Conservation (phyloP, 2,329 filamentous ascomycete genomes). For the Talaromyces pinophilus region DNA sequence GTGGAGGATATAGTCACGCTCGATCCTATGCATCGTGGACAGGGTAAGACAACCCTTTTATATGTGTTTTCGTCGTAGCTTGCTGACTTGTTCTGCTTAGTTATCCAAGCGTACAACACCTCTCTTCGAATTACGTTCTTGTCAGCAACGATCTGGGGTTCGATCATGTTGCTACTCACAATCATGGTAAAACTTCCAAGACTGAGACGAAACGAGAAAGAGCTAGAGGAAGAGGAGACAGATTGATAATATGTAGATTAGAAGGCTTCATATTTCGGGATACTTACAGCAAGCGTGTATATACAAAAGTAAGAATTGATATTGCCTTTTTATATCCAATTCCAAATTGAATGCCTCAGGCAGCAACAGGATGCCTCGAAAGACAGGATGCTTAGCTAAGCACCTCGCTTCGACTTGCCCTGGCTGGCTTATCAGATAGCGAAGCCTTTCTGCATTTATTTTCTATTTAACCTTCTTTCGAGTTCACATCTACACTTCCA, state of each 20-base stretch:
- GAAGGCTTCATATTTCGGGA: background rate
- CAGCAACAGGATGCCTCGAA: background rate
- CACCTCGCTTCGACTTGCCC: constrained; percentile 18
- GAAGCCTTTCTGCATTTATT: constrained; percentile 5
- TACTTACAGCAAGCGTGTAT: background rate
- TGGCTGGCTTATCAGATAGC: constrained; percentile 16
- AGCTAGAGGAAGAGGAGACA: constrained; percentile 8
- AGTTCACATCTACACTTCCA: background rate
- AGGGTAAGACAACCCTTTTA: constrained; percentile 43
- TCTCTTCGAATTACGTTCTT: constrained; percentile 43
- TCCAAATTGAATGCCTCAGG: background rate
- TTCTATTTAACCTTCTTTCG: background rate
- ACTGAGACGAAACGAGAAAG: constrained; percentile 26
- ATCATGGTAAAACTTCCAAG: constrained; percentile 38
- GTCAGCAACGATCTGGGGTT: constrained; percentile 40
- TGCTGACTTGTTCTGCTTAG: constrained; percentile 28
- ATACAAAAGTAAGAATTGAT: background rate
- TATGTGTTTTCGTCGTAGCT: constrained; percentile 22
- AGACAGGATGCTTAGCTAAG: background rate
- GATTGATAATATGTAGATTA: background rate
- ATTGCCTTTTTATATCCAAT: background rate
- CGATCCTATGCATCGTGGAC: constrained; percentile 46
- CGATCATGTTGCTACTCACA: constrained; percentile 37
- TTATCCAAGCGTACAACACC: constrained; percentile 40
- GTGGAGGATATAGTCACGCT: constrained; percentile 52